phyloP scores from a whole-genome alignment of 2,329 filamentous ascomycete genomes.

The Colletotrichum sublineola region DNA sequence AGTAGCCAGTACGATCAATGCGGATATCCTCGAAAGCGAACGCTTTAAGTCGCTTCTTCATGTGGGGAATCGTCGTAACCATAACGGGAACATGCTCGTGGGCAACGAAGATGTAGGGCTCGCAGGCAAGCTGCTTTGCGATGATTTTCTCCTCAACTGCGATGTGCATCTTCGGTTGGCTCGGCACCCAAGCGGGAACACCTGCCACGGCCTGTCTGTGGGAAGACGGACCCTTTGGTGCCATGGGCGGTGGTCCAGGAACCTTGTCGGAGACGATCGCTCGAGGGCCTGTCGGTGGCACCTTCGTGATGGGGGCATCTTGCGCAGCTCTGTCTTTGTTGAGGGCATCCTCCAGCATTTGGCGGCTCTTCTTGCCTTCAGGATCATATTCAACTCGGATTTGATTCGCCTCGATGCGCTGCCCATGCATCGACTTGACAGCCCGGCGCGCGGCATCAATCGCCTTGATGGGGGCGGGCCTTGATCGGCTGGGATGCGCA shows the following conservation, averaged over 20 bases:
- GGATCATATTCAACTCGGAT: conserved; percentile 91
- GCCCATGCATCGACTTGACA: conserved; percentile 80
- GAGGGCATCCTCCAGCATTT: conserved; percentile 81
- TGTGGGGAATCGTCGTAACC: conserved; percentile 85
- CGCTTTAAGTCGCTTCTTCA: conserved; percentile 89
- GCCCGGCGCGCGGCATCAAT: conserved; percentile 86
- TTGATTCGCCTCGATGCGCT: conserved; percentile 81
- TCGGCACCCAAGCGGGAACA: conserved; percentile 53
- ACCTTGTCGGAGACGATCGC: conserved; percentile 55
- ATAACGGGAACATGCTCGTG: conserved; percentile 89
- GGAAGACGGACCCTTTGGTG: conserved; percentile 85
- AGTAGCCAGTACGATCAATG: conserved; percentile 89
- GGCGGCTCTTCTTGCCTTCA: conserved; percentile 85
- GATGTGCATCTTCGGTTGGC: conserved; percentile 63
- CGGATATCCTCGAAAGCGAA: conserved; percentile 86
- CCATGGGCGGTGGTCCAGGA: conserved; percentile 81
- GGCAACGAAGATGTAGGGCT: conserved; percentile 93
- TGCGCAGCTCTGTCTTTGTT: conserved; percentile 70
- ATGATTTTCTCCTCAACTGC: conserved; percentile 76
- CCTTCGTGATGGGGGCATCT: conserved; percentile 48
- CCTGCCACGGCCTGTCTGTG: conserved; percentile 55
- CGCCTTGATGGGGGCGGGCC: conserved; percentile 72
- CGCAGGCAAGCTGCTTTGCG: conserved; percentile 76
- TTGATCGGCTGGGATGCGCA: conserved; percentile 65
- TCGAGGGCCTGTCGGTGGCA: conserved; percentile 55